Conservation (phyloP, 495 filamentous ascomycete species). For the Penicillium bialowiezense region DNA sequence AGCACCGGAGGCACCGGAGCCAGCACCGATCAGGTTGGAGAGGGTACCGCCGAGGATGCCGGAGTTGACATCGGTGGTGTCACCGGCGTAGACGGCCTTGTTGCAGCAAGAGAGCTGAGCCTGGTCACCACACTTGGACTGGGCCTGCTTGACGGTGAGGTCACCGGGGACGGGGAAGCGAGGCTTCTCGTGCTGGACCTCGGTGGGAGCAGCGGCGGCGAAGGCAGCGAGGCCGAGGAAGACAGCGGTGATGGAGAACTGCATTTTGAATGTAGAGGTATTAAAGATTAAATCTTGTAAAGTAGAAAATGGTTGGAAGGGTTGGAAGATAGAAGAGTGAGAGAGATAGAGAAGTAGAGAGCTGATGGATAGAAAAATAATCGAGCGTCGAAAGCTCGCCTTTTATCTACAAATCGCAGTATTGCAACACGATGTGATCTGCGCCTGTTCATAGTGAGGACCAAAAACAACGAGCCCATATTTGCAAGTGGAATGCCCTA, state of each 20-base stretch:
- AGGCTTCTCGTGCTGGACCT: conserved; percentile 15
- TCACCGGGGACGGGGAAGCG: conserved; percentile 36
- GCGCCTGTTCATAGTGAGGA: conserved; percentile 1
- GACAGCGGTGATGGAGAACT: conserved; percentile 25
- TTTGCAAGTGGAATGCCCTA: conserved; percentile 17
- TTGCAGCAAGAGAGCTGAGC: conserved; percentile 51
- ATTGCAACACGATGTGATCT: conserved; percentile 6
- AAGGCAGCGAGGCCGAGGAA: conserved; percentile 22
- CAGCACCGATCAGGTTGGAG: conserved; percentile 29
- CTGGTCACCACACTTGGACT: conserved; percentile 48
- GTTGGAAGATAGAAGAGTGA: conserved; percentile 11
- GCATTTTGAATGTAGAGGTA: conserved; percentile 21
- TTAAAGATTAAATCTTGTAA: conserved; percentile 27
- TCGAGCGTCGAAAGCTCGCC: conserved; percentile 6
- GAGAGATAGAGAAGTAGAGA: conserved; percentile 11
- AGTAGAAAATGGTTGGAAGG: conserved; percentile 5
- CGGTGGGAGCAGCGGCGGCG: conserved; percentile 15
- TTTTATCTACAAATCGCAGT: conserved; percentile 21
- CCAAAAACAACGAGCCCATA: conserved; percentile 18
- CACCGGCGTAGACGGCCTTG: conserved; percentile 43
- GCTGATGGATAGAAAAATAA: conserved; percentile 11
- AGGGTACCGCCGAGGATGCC: conserved; percentile 29
- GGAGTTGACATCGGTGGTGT: conserved; percentile 32
- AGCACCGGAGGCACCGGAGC: conserved; percentile 34
- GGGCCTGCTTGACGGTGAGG: conserved; percentile 47